Conservation (phyloP, 2,329 filamentous ascomycete species). For the Alternaria sp. region DNA sequence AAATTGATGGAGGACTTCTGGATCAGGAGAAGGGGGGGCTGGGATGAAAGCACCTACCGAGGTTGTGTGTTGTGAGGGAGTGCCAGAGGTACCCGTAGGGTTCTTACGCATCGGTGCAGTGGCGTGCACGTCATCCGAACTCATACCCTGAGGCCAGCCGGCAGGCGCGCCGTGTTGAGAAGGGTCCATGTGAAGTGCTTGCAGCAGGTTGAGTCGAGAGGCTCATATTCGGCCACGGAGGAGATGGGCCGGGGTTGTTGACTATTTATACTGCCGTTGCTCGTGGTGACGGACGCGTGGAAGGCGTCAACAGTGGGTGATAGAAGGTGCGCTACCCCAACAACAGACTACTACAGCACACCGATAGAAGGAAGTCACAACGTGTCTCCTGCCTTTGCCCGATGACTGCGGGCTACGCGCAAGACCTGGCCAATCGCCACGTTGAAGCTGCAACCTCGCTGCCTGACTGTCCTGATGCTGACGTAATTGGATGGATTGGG, state of each 20-base stretch:
- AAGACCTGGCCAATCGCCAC: constrained; percentile 4
- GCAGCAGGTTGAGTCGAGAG: background rate
- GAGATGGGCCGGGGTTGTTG: background rate
- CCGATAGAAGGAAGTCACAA: constrained; percentile 1
- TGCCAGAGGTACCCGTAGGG: background rate
- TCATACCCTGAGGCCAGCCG: background rate
- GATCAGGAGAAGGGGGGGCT: constrained; percentile 3
- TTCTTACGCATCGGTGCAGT: background rate
- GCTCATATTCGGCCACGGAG: constrained; percentile 4
- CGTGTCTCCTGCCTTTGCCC: constrained; percentile 10
- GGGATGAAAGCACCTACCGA: constrained; percentile 6
- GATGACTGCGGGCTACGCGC: background rate
- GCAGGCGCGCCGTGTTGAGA: constrained; percentile 8
- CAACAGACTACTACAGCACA: background rate
- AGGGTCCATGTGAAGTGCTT: constrained; percentile 16
- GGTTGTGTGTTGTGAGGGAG: background rate
- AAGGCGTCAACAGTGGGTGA: constrained; percentile 13
- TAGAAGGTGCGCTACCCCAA: constrained; percentile 5
- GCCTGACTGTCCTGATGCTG: constrained; percentile 3
- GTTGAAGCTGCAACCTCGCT: background rate
- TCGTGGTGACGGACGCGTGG: constrained; percentile 14
- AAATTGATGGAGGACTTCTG: background rate
- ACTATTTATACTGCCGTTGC: constrained; percentile 12
- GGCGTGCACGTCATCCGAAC: constrained; percentile 10
- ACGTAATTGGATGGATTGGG: constrained; percentile 10